Conservation (phyloP, 2,329 filamentous ascomycete species). For the Davidsoniella neocaledoniae region DNA sequence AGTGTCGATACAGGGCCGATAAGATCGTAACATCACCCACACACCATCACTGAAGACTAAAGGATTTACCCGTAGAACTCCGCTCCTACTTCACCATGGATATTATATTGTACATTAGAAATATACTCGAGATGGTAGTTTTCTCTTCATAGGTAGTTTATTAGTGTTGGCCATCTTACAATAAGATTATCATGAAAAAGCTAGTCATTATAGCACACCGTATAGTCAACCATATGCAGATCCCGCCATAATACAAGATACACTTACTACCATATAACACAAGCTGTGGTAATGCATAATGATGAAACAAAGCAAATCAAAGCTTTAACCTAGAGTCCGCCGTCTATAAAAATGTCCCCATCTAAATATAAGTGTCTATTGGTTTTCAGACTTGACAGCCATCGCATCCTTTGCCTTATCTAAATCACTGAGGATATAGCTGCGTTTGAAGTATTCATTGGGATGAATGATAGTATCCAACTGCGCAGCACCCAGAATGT, state of each 20-base stretch:
- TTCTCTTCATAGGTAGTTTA: too few relatives aligned
- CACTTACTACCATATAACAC: background rate
- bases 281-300: background rate
- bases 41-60: too few relatives aligned
- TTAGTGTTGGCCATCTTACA: too few relatives aligned
- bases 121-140: too few relatives aligned
- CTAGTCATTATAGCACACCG: background rate
- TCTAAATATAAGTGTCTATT: background rate
- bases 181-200: background rate
- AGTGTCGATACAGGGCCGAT: too few relatives aligned
- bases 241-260: background rate
- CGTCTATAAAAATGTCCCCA: background rate
- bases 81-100: too few relatives aligned
- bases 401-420: slow-evolving; percentile 21
- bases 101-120: too few relatives aligned
- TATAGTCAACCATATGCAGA: background rate
- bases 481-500: slow-evolving; percentile 54
- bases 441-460: slow-evolving; percentile 95
- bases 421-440: slow-evolving; percentile 73
- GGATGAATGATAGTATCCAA: slow-evolving; percentile 93
- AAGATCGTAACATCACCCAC: too few relatives aligned
- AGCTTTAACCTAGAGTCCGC: background rate
- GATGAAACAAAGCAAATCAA: background rate
- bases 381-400: slow-evolving; percentile 3
- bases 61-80: too few relatives aligned